These are phyloP conservation scores for Phycomyces blakesleeanus DNA, from an alignment of 192 early-diverging fungal genomes.

Conservation along the genomic window DNA sequence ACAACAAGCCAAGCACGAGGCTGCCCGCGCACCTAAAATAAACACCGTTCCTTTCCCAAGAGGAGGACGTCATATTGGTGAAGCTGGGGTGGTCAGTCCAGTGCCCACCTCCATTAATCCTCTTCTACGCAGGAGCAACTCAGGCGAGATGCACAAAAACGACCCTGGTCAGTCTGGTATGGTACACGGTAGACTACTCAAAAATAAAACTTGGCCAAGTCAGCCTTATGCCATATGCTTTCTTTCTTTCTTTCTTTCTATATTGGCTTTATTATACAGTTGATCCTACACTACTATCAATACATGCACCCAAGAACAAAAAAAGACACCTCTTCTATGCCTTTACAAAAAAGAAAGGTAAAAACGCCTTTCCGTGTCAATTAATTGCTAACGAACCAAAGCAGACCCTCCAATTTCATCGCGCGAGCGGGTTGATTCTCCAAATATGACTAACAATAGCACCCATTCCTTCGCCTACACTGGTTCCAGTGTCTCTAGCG, in stretches of 20 bases:
- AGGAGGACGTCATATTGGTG: conserved; percentile 19
- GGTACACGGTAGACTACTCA: not conserved
- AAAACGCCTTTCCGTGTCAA: not conserved
- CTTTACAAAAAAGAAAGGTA: conserved; percentile 33
- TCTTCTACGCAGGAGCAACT: conserved; percentile 2
- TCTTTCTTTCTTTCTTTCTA: too few species aligned
- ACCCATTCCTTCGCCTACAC: not conserved
- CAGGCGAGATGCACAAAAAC: not conserved
- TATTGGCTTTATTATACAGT: not conserved
- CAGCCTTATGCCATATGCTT: conserved; percentile 1
- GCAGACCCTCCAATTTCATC: not conserved
- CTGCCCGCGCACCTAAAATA: not conserved
- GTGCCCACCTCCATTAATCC: not conserved
- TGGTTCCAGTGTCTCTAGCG: not conserved
- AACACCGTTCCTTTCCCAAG: conserved; percentile 20
- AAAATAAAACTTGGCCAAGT: not conserved
- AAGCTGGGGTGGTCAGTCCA: not conserved
- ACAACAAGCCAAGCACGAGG: not conserved
- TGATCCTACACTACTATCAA: not conserved
- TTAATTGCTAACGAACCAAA: not conserved
- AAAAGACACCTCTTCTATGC: conserved; percentile 24
- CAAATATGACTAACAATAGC: too few species aligned
- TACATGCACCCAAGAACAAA: conserved; percentile 16
- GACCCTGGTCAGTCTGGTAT: conserved; percentile 6
- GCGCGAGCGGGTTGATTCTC: not conserved